phyloP scores from a whole-genome alignment of 2,329 filamentous ascomycete species.

The Colletotrichum godetiae region DNA sequence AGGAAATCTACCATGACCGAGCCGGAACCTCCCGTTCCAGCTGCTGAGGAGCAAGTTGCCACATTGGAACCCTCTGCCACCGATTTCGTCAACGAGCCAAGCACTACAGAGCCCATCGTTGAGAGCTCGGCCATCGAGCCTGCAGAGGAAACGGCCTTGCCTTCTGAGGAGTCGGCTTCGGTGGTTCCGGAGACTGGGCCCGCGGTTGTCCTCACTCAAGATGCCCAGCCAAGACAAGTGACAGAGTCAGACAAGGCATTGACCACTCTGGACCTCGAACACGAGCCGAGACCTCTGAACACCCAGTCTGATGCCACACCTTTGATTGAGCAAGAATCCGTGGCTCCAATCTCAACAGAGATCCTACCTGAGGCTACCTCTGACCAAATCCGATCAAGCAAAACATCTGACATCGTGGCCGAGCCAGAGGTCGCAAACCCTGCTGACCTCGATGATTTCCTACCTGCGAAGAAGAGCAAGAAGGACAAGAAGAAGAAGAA shows the following conservation, averaged over 20 bases:
- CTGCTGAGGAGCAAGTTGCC: neutral
- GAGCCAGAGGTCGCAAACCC: slow-evolving; percentile 17
- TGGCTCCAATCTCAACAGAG: neutral
- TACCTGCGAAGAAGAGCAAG: slow-evolving; percentile 41
- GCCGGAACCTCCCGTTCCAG: neutral
- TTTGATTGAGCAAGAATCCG: neutral
- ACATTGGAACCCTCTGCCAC: neutral
- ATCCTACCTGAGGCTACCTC: neutral
- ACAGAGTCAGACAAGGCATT: neutral
- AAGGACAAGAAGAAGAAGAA: slow-evolving; percentile 52
- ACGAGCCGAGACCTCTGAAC: neutral
- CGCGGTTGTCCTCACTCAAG: neutral
- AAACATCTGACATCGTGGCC: neutral
- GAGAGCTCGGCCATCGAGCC: neutral
- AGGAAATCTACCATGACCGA: slow-evolving; percentile 29
- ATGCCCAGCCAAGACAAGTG: neutral
- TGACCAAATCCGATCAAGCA: neutral
- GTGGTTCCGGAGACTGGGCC: neutral
- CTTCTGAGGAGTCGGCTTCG: neutral
- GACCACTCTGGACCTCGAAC: neutral
- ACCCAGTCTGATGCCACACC: neutral
- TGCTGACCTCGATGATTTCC: neutral
- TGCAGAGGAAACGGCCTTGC: neutral
- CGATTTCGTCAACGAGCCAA: neutral
- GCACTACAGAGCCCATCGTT: neutral